These are phyloP conservation scores for Fomitopsis pinicola DNA, from an alignment of 1,284 basidiomycete genomes.

Conservation along the genomic window DNA sequence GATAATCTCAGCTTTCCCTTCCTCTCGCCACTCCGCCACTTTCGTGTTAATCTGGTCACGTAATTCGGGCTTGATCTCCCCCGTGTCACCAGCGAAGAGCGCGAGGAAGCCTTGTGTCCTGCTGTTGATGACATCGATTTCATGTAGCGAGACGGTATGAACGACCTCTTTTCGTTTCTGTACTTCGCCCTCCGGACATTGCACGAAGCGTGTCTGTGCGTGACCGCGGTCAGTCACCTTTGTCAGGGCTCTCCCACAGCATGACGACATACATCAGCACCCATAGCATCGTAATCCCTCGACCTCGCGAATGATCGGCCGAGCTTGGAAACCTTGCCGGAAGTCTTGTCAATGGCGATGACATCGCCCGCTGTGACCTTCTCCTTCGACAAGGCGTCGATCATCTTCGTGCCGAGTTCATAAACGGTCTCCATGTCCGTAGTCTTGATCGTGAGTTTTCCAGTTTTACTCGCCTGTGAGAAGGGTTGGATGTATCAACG, in stretches of 20 bases:
- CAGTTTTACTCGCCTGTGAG: slow-evolving; percentile 90
- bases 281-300: slow-evolving; percentile 98
- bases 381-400: slow-evolving; percentile 94
- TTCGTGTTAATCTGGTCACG: slow-evolving; percentile 97
- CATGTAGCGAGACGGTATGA: slow-evolving; percentile 95
- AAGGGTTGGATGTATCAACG: not conserved
- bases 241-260: slow-evolving; percentile 3
- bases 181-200: slow-evolving; percentile 96
- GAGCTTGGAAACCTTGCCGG: slow-evolving; percentile 95
- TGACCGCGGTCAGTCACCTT: slow-evolving; percentile 1
- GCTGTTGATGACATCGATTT: slow-evolving; percentile 99
- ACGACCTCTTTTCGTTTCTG: slow-evolving; percentile 97
- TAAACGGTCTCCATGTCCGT: slow-evolving; percentile 99
- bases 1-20: slow-evolving; percentile 97
- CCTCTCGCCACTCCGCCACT: slow-evolving; percentile 97
- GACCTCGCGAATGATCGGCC: slow-evolving; percentile 95
- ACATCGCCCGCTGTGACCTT: slow-evolving; percentile 97
- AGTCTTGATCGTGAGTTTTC: slow-evolving; percentile 96
- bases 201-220: slow-evolving; percentile 89
- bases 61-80: slow-evolving; percentile 97
- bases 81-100: slow-evolving; percentile 86
- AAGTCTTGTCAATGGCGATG: slow-evolving; percentile 95
- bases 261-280: slow-evolving; percentile 73
- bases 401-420: slow-evolving; percentile 99
- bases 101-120: slow-evolving; percentile 90